A percentile compares a stretch with the other conserved stretches of the same genome.
Evolutionary conservation across 192 early-diverging fungal species (phyloP).

Genomic region (Gaertneriomyces sp.): DNA sequence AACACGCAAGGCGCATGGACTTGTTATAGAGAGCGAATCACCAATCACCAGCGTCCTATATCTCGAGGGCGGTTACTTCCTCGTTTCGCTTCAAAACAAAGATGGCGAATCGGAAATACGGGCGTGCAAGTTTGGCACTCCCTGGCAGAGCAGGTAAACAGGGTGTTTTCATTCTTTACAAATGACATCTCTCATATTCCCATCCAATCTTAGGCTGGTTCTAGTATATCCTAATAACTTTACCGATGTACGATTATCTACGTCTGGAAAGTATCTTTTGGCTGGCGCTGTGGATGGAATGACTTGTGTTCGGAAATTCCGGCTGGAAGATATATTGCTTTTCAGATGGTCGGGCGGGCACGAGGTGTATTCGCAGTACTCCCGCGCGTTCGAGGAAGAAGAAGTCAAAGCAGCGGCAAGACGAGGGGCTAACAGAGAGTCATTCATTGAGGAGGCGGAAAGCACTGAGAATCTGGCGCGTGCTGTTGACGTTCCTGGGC

Average conservation of each 20-base stretch:
- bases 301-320: slow-evolving; percentile 42
- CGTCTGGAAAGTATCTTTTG: slow-evolving; percentile 45
- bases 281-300: slow-evolving; percentile 43
- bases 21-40: slow-evolving; percentile 35
- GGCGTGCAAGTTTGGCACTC: slow-evolving; percentile 39
- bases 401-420: slow-evolving; percentile 23
- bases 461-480: slow-evolving; percentile 9
- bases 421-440: slow-evolving; percentile 8
- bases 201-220: slow-evolving; percentile 32
- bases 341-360: slow-evolving; percentile 41
- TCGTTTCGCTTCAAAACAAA: slow-evolving; percentile 47
- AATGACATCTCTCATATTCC: neutral
- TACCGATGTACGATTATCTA: slow-evolving; percentile 37
- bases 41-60: slow-evolving; percentile 38
- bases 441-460: slow-evolving; percentile 22
- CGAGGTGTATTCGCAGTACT: slow-evolving; percentile 43
- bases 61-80: slow-evolving; percentile 53
- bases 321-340: slow-evolving; percentile 41
- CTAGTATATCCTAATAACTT: slow-evolving; percentile 33
- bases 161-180: slow-evolving; percentile 15
- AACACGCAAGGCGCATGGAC: slow-evolving; percentile 41
- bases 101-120: slow-evolving; percentile 50
- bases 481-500: slow-evolving; percentile 30
- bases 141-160: slow-evolving; percentile 46
- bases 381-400: slow-evolving; percentile 35